These are phyloP conservation scores for Aureobasidium sp. DNA, from an alignment of 2,329 filamentous ascomycete species.

Conservation along the genomic window DNA sequence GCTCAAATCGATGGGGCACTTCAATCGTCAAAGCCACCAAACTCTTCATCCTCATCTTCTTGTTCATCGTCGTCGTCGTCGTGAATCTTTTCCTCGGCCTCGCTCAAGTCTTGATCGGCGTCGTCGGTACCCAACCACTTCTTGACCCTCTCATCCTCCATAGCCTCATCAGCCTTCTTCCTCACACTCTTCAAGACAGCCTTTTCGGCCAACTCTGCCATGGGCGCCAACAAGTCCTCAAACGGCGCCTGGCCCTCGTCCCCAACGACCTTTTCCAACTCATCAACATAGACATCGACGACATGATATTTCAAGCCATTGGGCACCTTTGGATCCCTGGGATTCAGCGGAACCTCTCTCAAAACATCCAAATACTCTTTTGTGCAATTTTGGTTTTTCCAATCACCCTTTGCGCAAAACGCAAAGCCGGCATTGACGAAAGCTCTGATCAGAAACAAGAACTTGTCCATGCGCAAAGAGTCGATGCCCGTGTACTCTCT, in stretches of 20 bases:
- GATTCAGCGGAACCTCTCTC: slow-evolving; percentile 39
- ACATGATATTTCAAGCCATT: slow-evolving; percentile 82
- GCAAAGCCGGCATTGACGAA: slow-evolving; percentile 66
- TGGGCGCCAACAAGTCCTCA: slow-evolving; percentile 46
- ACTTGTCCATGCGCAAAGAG: slow-evolving; percentile 71
- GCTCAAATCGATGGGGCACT: neutral
- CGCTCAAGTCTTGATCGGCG: slow-evolving; percentile 33
- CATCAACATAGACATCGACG: slow-evolving; percentile 86
- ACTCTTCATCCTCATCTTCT: slow-evolving; percentile 49
- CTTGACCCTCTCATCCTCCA: slow-evolving; percentile 67
- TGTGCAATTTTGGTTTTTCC: slow-evolving; percentile 30
- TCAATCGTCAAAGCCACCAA: slow-evolving; percentile 64
- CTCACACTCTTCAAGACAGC: slow-evolving; percentile 66
- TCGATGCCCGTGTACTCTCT: slow-evolving; percentile 48
- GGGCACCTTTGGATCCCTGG: slow-evolving; percentile 54
- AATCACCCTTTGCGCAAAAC: slow-evolving; percentile 37
- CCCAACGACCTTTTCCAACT: slow-evolving; percentile 65
- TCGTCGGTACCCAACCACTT: slow-evolving; percentile 45
- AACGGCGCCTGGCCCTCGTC: slow-evolving; percentile 44
- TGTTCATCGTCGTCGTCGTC: slow-evolving; percentile 42
- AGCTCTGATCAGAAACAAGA: slow-evolving; percentile 73
- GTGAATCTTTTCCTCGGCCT: slow-evolving; percentile 31
- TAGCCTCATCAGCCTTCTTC: slow-evolving; percentile 59
- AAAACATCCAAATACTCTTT: slow-evolving; percentile 43
- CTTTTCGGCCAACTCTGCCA: slow-evolving; percentile 49